Evolutionary conservation across 2,329 filamentous ascomycete species (phyloP).

Genomic region (Penicillium sp.): DNA sequence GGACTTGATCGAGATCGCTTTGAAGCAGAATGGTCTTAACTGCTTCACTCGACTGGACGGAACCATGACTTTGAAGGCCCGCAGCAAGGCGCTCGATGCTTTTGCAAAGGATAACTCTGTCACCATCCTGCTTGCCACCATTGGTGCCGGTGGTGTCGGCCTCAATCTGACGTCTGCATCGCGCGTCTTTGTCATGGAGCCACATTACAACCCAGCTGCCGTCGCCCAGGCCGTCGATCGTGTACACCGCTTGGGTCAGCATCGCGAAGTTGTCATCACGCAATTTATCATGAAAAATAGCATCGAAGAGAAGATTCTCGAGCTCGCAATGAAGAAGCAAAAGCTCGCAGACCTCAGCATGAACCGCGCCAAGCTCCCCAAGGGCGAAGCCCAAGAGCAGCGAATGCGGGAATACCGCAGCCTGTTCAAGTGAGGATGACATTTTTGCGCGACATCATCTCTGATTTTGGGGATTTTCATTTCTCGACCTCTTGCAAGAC

Average conservation of each 20-base stretch:
- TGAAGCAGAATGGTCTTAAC: conserved; percentile 58
- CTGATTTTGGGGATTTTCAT: background rate
- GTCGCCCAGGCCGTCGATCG: conserved; percentile 94
- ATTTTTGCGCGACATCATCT: background rate
- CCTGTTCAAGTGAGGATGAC: conserved; percentile 52
- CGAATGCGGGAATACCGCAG: conserved; percentile 62
- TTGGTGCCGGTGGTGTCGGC: conserved; percentile 87
- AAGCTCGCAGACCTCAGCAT: conserved; percentile 85
- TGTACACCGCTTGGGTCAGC: conserved; percentile 88
- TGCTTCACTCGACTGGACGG: conserved; percentile 83
- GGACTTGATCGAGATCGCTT: conserved; percentile 83
- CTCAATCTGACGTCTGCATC: conserved; percentile 86
- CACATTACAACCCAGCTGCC: conserved; percentile 93
- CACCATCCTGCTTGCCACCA: conserved; percentile 84
- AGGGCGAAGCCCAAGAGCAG: conserved; percentile 65
- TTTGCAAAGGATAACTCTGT: conserved; percentile 74
- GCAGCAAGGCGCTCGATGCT: conserved; percentile 71
- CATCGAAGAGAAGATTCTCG: conserved; percentile 92
- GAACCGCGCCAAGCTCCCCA: conserved; percentile 64
- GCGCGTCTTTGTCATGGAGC: conserved; percentile 95
- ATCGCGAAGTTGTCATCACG: conserved; percentile 79
- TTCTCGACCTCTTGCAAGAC: background rate
- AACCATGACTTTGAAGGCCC: conserved; percentile 75
- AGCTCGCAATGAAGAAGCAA: conserved; percentile 89
- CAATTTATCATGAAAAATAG: conserved; percentile 87